Conservation (phyloP, 2,329 filamentous ascomycete species). For the Diaporthe eres region DNA sequence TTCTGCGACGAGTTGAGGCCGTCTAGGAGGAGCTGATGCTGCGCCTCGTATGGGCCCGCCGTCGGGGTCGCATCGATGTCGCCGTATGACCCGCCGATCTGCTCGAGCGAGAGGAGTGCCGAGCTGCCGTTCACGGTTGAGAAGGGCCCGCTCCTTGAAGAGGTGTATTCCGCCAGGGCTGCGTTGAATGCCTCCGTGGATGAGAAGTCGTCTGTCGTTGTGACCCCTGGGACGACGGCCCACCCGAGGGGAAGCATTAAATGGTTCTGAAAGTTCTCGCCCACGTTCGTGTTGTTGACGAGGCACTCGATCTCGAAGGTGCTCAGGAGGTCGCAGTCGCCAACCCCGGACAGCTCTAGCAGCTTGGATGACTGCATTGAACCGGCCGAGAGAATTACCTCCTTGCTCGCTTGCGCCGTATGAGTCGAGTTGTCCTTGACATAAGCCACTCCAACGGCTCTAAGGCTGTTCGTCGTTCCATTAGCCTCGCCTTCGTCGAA, state of each 20-base stretch:
- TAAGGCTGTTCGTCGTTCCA: neutral
- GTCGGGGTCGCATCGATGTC: neutral
- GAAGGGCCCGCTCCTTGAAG: neutral
- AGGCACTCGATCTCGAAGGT: constrained; percentile 56
- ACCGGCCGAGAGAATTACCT: constrained; percentile 61
- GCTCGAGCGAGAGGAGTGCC: constrained; percentile 7
- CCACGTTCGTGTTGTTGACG: constrained; percentile 61
- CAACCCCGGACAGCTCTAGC: constrained; percentile 54
- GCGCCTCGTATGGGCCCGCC: neutral
- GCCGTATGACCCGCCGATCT: constrained; percentile 13
- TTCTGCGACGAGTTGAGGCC: constrained; percentile 2
- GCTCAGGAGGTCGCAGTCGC: constrained; percentile 58
- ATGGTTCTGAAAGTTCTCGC: constrained; percentile 59
- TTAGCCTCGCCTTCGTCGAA: neutral
- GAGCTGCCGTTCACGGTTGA: constrained; percentile 16
- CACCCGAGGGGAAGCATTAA: constrained; percentile 2
- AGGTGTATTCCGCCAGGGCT: constrained; percentile 13
- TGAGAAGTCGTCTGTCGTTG: constrained; percentile 13
- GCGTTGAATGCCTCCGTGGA: constrained; percentile 8
- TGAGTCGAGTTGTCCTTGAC: neutral
- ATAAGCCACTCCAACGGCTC: neutral
- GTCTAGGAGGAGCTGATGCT: neutral
- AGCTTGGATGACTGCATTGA: constrained; percentile 56
- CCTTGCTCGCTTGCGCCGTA: constrained; percentile 42
- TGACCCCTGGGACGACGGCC: neutral